Percentiles rank a stretch among this genome's conserved stretches.
Conservation (phyloP, 2,329 filamentous ascomycete species). For the Neonectria sp. region DNA sequence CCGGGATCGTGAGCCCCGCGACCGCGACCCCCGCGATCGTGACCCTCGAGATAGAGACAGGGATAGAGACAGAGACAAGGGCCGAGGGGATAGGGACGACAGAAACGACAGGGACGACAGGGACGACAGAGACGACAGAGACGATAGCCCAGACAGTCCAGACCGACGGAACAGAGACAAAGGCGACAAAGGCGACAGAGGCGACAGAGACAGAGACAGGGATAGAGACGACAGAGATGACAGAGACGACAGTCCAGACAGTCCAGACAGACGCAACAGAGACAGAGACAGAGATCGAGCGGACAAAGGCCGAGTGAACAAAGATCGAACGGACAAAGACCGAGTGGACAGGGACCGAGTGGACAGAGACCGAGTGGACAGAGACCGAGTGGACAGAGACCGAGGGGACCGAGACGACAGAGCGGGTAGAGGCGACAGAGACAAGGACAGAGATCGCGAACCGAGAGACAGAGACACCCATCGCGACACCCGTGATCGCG, state of each 20-base stretch:
- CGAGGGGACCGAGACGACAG: neutral
- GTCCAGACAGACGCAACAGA: constrained; percentile 6
- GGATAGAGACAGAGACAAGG: constrained; percentile 11
- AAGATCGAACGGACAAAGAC: neutral
- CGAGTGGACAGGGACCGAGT: constrained; percentile 4
- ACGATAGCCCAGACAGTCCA: neutral
- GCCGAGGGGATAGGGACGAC: constrained; percentile 20
- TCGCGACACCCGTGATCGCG: constrained; percentile 45
- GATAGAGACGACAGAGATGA: neutral
- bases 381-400: neutral
- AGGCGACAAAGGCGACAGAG: neutral
- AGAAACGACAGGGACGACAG: constrained; percentile 18
- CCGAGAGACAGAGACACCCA: constrained; percentile 31
- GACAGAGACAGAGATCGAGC: constrained; percentile 4
- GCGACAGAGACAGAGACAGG: constrained; percentile 23
- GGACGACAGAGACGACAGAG: constrained; percentile 13
- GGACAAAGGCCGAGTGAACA: constrained; percentile 12
- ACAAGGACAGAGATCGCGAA: constrained; percentile 29
- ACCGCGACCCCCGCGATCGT: constrained; percentile 31
- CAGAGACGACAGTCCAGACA: constrained; percentile 23
- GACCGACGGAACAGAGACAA: constrained; percentile 13
- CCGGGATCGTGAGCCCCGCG: constrained; percentile 33
- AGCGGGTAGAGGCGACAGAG: constrained; percentile 2
- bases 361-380: constrained; percentile 2
- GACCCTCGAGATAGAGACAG: constrained; percentile 24